These are phyloP conservation scores for Carex myosuroides DNA, from an alignment of 176 grass and related monocot genomes.

Conservation along the genomic window DNA sequence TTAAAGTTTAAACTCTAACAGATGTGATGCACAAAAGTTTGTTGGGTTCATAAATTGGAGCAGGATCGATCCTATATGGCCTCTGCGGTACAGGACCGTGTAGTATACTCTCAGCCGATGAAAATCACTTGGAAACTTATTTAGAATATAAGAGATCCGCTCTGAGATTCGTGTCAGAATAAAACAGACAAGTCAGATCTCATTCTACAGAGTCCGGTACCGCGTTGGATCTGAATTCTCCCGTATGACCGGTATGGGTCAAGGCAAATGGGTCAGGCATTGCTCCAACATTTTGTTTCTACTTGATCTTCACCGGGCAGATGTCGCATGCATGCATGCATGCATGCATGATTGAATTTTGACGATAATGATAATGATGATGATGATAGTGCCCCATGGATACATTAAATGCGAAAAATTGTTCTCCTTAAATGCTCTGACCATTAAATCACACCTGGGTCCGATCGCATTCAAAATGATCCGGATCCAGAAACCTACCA, in stretches of 20 bases:
- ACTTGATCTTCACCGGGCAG: neutral
- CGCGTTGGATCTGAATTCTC: too few relatives aligned
- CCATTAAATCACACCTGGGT: neutral
- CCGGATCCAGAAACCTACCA: neutral
- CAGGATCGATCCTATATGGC: neutral
- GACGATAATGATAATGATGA: neutral
- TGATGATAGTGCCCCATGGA: neutral
- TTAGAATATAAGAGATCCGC: too few relatives aligned
- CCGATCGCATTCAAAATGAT: neutral
- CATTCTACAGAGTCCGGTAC: too few relatives aligned
- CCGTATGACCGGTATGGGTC: too few relatives aligned
- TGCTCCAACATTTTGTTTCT: neutral
- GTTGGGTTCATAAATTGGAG: neutral
- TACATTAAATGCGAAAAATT: neutral
- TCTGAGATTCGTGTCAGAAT: too few relatives aligned
- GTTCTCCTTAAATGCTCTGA: slow-evolving; percentile 1
- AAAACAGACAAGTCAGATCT: too few relatives aligned
- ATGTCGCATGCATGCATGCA: neutral
- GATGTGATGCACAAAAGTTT: neutral
- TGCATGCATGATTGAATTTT: neutral
- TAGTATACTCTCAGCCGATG: too few relatives aligned
- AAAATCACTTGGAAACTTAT: too few relatives aligned
- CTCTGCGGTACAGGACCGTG: too few relatives aligned
- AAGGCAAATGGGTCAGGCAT: neutral
- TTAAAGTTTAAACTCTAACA: neutral